Evolutionary conservation across 257 asterid species (phyloP), one percentile per base, ranked within the genome.

Genomic region (Misopates orontium): DNA sequence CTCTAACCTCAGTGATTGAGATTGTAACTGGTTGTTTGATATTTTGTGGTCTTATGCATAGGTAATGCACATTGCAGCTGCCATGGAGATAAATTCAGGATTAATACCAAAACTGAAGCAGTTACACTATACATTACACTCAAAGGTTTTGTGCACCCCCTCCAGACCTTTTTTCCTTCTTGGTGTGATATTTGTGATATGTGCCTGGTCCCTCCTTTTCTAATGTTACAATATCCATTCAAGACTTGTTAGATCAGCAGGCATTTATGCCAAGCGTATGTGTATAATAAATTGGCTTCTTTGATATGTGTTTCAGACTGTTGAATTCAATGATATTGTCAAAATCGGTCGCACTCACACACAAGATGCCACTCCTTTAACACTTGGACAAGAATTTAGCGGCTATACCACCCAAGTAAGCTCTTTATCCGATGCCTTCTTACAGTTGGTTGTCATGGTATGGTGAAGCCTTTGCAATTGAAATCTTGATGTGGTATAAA

Each of bases 31-130:
- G 47, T 70, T 54, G 42, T 56, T 45, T 73, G 17, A 24, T 50
- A 36, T 21, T 62, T 71, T 53, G 32, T 66, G 64, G 39, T 68
- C 53, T 77, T 54, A 58, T 69, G 41, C 54, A 47, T 64, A 94
- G 99, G 99, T 94, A 66, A 94, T 94, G 99, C 99, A 94, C 71
- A 94, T 94, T 78, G 99, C 97, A 49, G 99, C 96, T 50, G 99
- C 90, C 36, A 68, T 79, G 78, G 99, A 94, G 83, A 80, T 88
- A 67, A 90, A 94, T 77, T 78, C 89, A 68, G 72, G 88, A 78
- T 82, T 94, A 70, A 54, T 90, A 63, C 99, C 97, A 24, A 94
- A 82, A 64, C 71, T 94, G 86, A 88, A 90, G 78, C 95, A 86
- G 73, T 79, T 94, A 74, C 96, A 90, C 64, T 63, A 92, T 8